Percentiles rank a stretch among this genome's conserved stretches.
These are phyloP conservation scores for Delonix regia DNA, from an alignment of 306 rosid genomes.

Conservation along the genomic window DNA sequence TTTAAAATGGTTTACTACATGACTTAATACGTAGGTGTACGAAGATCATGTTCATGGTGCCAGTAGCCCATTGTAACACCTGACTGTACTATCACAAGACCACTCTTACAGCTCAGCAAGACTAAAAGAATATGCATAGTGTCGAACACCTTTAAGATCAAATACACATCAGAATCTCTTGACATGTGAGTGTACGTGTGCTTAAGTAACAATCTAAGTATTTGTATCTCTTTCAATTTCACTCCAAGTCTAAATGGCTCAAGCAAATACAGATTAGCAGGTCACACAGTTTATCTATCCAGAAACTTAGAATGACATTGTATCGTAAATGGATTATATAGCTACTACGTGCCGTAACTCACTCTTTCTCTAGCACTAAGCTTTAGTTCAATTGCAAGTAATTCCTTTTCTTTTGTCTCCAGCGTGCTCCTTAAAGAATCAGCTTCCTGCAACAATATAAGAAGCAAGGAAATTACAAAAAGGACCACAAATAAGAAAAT, in stretches of 20 bases:
- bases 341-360: slow-evolving; percentile 39
- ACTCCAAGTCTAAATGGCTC: slow-evolving; percentile 5
- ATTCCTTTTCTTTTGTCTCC: slow-evolving; percentile 64
- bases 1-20: neutral
- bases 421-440: slow-evolving; percentile 43
- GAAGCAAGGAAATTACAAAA: slow-evolving; percentile 17
- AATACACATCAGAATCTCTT: neutral
- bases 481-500: slow-evolving; percentile 22
- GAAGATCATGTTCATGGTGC: neutral
- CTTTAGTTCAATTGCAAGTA: slow-evolving; percentile 60
- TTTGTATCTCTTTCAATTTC: slow-evolving; percentile 9
- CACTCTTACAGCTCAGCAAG: slow-evolving; percentile 15
- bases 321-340: slow-evolving; percentile 7
- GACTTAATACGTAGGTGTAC: neutral
- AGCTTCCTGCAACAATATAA: slow-evolving; percentile 61
- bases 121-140: slow-evolving; percentile 4
- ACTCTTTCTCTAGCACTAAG: slow-evolving; percentile 77
- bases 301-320: slow-evolving; percentile 8
- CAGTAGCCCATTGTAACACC: neutral
- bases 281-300: neutral
- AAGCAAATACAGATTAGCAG: neutral
- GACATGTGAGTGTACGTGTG: neutral
- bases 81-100: neutral
- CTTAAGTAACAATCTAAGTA: neutral
- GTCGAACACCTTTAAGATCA: neutral